phyloP scores from a whole-genome alignment of 1,284 basidiomycete genomes.

The Malassezia equina region DNA sequence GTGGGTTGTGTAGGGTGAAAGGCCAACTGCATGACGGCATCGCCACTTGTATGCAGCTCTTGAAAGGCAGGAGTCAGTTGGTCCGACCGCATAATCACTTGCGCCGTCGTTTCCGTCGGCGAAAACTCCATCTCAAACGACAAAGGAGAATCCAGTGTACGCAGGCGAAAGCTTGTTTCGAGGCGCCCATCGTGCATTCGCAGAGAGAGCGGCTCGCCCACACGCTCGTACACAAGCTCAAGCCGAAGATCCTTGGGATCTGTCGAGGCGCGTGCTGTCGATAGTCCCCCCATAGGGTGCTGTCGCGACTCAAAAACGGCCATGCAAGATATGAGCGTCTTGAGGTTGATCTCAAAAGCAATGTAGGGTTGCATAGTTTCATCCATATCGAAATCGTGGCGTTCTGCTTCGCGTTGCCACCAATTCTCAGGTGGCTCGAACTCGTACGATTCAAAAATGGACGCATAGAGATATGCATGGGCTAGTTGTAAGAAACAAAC shows the following conservation, averaged over 20 bases:
- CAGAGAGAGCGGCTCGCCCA: conserved; percentile 10
- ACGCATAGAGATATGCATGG: conserved; percentile 16
- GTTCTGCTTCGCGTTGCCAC: background rate
- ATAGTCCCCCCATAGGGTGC: background rate
- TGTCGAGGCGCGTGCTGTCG: background rate
- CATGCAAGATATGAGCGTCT: background rate
- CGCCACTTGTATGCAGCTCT: conserved; percentile 3
- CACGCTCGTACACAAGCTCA: conserved; percentile 5
- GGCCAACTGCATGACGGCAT: background rate
- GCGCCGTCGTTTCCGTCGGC: background rate
- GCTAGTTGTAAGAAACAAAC: background rate
- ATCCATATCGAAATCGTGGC: conserved; percentile 4
- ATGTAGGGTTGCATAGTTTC: conserved; percentile 10
- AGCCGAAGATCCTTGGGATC: background rate
- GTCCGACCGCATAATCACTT: conserved; percentile 16
- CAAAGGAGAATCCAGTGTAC: conserved; percentile 10
- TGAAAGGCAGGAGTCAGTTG: conserved; percentile 4
- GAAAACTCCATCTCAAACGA: conserved; percentile 1
- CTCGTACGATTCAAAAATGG: conserved; percentile 13
- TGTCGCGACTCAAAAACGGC: conserved; percentile 2
- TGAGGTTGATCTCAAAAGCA: conserved; percentile 5
- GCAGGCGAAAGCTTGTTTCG: conserved; percentile 9
- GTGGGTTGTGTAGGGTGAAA: background rate
- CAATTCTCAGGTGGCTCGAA: conserved; percentile 10
- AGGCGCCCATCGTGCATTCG: background rate